Base-by-base conservation (phyloP, 345 rosid species). In the Populus simonii region DNA sequence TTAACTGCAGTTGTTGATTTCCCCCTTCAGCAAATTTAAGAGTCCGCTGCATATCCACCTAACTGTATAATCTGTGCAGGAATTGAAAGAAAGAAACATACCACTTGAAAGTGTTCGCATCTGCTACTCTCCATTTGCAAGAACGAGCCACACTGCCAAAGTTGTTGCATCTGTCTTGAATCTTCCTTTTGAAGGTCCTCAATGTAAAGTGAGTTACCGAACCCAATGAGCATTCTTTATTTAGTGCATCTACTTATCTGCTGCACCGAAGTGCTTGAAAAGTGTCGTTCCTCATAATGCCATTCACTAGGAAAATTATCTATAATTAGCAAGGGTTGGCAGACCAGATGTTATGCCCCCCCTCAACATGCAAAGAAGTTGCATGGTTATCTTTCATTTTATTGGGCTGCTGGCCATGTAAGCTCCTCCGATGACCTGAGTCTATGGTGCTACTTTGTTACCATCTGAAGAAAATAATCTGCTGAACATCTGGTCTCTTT, bases 51-150 rank as follows among this genome's bases (percentile, higher is more conserved):
- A 35, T 41, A 45, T 74, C 41, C 39, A 18, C 6, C 41, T 77
- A 35, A 73, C 66, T 9, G 53, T 5, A 55, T 66, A 41, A 57
- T 63, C 13, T 77, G 55, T 83, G 86, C 90, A 96, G 99, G 91
- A 87, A 78, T 83, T 96, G 75, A 84, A 88, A 84, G 93, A 91
- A 83, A 83, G 82, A 33, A 85, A 80, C 71, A 80, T 89, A 59
- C 83, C 85, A 4, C 80, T 87, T 12, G 92, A 89, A 72, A 88
- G 80, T 69, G 97, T 93, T 31, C 90, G 92, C 71, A 92, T 96
- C 33, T 96, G 93, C 85, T 96, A 89, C 85, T 93, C 99, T 6
- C 98, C 98, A 11, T 96, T 93, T 83, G 82, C 97, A 65, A 89
- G 98, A 84, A 96, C 98, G 38, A 85, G 82, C 72, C 94, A 93